Evolutionary conservation across 2,329 filamentous ascomycete species (phyloP).

Genomic region (Karstenula rhodostoma): DNA sequence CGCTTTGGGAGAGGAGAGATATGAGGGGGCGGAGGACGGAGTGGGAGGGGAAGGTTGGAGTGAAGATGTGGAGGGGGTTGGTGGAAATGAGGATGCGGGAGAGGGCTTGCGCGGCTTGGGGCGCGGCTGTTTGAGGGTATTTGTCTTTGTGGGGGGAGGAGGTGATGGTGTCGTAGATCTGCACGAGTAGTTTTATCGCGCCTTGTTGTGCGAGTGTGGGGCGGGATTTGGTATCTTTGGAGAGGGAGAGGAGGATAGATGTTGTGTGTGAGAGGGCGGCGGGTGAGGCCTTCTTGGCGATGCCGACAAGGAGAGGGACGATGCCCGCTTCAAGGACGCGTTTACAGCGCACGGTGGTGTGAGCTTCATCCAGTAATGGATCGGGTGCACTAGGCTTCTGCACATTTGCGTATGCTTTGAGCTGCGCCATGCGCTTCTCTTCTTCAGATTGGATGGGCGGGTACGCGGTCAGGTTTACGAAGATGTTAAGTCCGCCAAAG

Average conservation of each 20-base stretch:
- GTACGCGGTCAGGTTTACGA: constrained; percentile 85
- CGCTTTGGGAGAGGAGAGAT: constrained; percentile 73
- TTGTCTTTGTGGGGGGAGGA: constrained; percentile 42
- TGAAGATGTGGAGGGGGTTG: constrained; percentile 85
- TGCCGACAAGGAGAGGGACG: constrained; percentile 77
- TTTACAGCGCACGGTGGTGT: constrained; percentile 78
- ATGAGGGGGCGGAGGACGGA: constrained; percentile 85
- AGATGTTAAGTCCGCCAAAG: constrained; percentile 85
- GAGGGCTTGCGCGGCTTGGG: constrained; percentile 78
- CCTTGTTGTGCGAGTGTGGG: constrained; percentile 90
- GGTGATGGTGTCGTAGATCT: constrained; percentile 68
- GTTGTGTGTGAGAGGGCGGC: constrained; percentile 76
- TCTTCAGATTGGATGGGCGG: constrained; percentile 82
- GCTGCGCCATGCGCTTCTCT: constrained; percentile 87
- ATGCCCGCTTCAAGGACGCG: constrained; percentile 80
- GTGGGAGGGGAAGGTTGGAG: constrained; percentile 73
- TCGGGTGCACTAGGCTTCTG: constrained; percentile 70
- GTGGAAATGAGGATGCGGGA: constrained; percentile 87
- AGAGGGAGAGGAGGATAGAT: constrained; percentile 79
- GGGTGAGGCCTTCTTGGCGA: constrained; percentile 75
- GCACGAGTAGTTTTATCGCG: constrained; percentile 83
- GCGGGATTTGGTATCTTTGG: constrained; percentile 75
- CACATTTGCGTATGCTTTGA: constrained; percentile 93
- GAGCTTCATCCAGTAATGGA: constrained; percentile 76
- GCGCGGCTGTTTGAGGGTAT: constrained; percentile 41